Conservation (phyloP, 2,329 filamentous ascomycete species). For the Nigrograna mackinnonii region DNA sequence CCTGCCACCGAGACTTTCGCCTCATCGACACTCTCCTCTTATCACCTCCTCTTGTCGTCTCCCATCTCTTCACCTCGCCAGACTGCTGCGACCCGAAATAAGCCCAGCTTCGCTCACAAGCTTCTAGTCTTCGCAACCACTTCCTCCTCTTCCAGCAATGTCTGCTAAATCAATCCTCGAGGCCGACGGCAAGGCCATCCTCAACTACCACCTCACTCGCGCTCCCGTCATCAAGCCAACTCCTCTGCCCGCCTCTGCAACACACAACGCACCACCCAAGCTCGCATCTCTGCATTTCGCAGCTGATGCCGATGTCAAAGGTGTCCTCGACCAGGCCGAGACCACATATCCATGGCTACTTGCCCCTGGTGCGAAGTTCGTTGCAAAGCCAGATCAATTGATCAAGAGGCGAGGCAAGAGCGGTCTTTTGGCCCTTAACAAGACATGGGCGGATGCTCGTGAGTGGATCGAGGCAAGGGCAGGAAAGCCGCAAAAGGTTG, state of each 20-base stretch:
- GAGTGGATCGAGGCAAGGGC: conserved; percentile 93
- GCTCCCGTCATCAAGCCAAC: conserved; percentile 97
- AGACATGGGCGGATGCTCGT: conserved; percentile 92
- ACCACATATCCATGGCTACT: conserved; percentile 96
- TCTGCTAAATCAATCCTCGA: conserved; percentile 97
- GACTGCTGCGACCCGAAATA: conserved; percentile 1
- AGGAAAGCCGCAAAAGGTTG: conserved; percentile 89
- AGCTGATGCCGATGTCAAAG: conserved; percentile 80
- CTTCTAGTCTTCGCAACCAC: conserved; percentile 5
- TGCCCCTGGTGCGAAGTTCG: conserved; percentile 81
- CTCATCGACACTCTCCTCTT: too few relatives aligned
- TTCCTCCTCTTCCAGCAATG: conserved; percentile 59
- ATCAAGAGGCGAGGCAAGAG: conserved; percentile 99
- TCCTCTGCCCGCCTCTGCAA: conserved; percentile 79
- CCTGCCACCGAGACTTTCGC: too few relatives aligned
- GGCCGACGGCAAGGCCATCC: conserved; percentile 99
- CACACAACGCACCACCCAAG: conserved; percentile 90
- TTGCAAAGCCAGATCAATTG: conserved; percentile 98
- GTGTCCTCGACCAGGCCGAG: conserved; percentile 93
- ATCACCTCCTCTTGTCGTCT: background rate
- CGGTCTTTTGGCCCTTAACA: conserved; percentile 93
- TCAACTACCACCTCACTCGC: conserved; percentile 99
- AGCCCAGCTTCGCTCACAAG: conserved; percentile 27
- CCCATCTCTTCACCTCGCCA: background rate
- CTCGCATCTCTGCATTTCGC: conserved; percentile 92